These are phyloP conservation scores for Phytophthora capsici DNA, from an alignment of 352 stramenopile genomes.

Conservation along the genomic window DNA sequence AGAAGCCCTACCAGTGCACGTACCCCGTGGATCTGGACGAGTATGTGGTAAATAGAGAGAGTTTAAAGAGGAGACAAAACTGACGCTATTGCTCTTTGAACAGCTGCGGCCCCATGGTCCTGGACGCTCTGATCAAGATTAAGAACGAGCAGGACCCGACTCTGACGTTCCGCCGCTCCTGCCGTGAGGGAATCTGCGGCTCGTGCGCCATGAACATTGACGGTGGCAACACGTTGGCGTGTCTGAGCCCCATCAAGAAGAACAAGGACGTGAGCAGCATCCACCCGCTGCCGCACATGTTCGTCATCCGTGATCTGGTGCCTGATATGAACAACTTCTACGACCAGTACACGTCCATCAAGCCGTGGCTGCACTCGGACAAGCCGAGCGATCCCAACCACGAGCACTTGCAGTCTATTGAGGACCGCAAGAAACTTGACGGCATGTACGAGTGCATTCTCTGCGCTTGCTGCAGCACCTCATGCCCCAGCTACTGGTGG, in stretches of 20 bases:
- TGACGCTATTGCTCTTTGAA: slow-evolving; percentile 6
- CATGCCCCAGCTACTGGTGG: slow-evolving; percentile 99
- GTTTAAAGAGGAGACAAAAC: neutral
- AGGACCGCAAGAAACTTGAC: slow-evolving; percentile 99
- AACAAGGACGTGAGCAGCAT: slow-evolving; percentile 96
- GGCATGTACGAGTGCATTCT: slow-evolving; percentile 99
- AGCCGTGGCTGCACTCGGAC: slow-evolving; percentile 99
- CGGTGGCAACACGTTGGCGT: slow-evolving; percentile 98
- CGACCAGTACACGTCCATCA: slow-evolving; percentile 97
- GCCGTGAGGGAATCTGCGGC: slow-evolving; percentile 99
- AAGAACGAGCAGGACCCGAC: slow-evolving; percentile 99
- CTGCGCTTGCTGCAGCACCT: slow-evolving; percentile 99
- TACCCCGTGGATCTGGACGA: slow-evolving; percentile 98
- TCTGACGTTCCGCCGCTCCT: slow-evolving; percentile 98
- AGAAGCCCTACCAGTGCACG: slow-evolving; percentile 95
- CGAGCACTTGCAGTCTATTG: slow-evolving; percentile 90
- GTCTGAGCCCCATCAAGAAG: slow-evolving; percentile 97
- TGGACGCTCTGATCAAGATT: slow-evolving; percentile 99
- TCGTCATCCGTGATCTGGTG: slow-evolving; percentile 99
- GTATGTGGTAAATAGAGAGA: slow-evolving; percentile 57
- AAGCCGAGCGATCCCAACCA: slow-evolving; percentile 88
- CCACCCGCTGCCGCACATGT: slow-evolving; percentile 99
- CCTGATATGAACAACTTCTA: slow-evolving; percentile 99
- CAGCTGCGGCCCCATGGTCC: slow-evolving; percentile 97
- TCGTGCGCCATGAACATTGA: slow-evolving; percentile 99